Base-by-base conservation (phyloP, 2,329 filamentous ascomycete genomes). In the Diaporthe sp. region DNA sequence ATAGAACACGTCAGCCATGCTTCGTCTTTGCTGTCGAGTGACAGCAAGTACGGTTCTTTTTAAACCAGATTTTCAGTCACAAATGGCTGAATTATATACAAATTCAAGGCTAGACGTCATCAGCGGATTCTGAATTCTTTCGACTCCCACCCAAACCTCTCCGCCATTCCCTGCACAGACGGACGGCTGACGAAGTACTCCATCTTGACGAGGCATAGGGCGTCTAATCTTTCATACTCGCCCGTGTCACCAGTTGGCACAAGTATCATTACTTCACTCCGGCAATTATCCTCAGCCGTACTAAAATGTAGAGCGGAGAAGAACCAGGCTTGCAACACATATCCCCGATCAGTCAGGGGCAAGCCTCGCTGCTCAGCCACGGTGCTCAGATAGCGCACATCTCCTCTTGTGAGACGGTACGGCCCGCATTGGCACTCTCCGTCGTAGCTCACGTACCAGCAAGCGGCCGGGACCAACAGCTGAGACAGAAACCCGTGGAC, bases 371-470 rank as follows among this genome's bases (percentile, higher is more conserved):
- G 58, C 37, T 73, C 58, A 44, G 71, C 58, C 25, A 73, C 58
- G 8, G 42, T 65, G 25, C 57, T 73, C 47, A 73, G 44, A 37
- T 65, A 73, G 25, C 57, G 71, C 47, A 73, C 71, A 9, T 73
- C 71, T n/a, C 25, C 25, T 39, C 71, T 63, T 17, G 47, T 17
- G 10, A 73, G 58, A 17, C 71, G 71, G 20, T 73, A 73, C 28
- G 71, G 71, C 12, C 71, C 71, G 22, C 71, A 73, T 25, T 73
- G 71, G 17, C 57, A 63, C n/a, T 65, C 71, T 34, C 58, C 71
- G 17, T 73, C 58, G 37, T 73, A 73, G n/a, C 55, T 73, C 4
- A 49, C 39, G 39, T 55, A 34, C 71, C 71, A 73, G 57, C 71
- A 73, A 42, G 71, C 60, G 44, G 71, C 58, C 25, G 71, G 71